Evolutionary conservation across 2,329 filamentous ascomycete species (phyloP).

Genomic region (Monilinia fructigena): DNA sequence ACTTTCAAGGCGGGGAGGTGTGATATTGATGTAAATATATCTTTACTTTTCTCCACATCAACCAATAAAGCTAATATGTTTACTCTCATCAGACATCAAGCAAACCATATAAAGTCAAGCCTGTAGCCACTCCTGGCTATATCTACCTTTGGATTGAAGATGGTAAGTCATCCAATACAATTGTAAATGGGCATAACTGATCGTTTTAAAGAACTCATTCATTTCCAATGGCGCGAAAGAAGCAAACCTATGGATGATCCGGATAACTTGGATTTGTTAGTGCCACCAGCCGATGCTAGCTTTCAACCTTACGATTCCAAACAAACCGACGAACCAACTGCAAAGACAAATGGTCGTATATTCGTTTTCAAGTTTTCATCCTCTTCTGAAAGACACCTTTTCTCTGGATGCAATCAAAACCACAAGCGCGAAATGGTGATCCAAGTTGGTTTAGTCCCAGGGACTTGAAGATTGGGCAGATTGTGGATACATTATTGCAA

Average conservation of each 20-base stretch:
- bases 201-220: slow-evolving; percentile 68
- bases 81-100: slow-evolving; percentile 47
- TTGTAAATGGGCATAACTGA: slow-evolving; percentile 6
- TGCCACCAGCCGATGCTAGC: slow-evolving; percentile 85
- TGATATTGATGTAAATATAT: slow-evolving; percentile 69
- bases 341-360: slow-evolving; percentile 81
- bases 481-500: slow-evolving; percentile 80
- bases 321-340: slow-evolving; percentile 53
- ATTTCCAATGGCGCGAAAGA: slow-evolving; percentile 96
- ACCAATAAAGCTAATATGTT: slow-evolving; percentile 26
- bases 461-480: slow-evolving; percentile 82
- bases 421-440: slow-evolving; percentile 68
- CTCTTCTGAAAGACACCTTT: slow-evolving; percentile 85
- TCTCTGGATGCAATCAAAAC: slow-evolving; percentile 96
- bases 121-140: slow-evolving; percentile 73
- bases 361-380: slow-evolving; percentile 92
- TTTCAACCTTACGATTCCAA: slow-evolving; percentile 84
- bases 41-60: slow-evolving; percentile 16
- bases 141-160: slow-evolving; percentile 92
- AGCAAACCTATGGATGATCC: slow-evolving; percentile 67
- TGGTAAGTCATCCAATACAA: slow-evolving; percentile 52
- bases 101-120: slow-evolving; percentile 69
- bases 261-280: slow-evolving; percentile 79
- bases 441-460: slow-evolving; percentile 78
- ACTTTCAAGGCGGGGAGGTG: slow-evolving; percentile 96